Base-by-base conservation (phyloP, 352 stramenopile genomes). In the Phytophthora hibernalis region DNA sequence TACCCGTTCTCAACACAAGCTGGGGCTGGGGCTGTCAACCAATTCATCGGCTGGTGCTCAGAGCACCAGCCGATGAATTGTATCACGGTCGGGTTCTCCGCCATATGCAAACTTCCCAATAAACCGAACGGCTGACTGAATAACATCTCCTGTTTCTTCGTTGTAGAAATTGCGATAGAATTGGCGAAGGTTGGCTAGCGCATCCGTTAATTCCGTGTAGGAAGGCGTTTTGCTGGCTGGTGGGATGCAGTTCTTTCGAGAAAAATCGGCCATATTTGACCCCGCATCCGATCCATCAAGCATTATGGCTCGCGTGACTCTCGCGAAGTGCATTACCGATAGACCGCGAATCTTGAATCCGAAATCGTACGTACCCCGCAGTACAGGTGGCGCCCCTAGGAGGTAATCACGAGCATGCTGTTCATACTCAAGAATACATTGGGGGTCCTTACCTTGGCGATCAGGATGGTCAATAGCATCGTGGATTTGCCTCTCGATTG, bases 201-300 rank as follows among this genome's bases (percentile, higher is more conserved):
- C 49, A 8, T 44, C 49, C 8, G 28, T 26, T 11, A 56, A 5
- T 2, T 43, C 49, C 30, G 30, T 44, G 13, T 31, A 56, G 6
- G 18, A 31, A 16, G 49, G 49, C 3, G 7, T 5, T 30, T 3
- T 1, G 8, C 9, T 15, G 9, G 31, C 18, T 2, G 49, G 18
- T 20, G n/a, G 49, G 8, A 56, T n/a, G 18, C 16, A 43, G 4
- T 43, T 56, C 49, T 56, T 45, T 15, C 49, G 28, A 1, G 49
- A 56, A 28, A 56, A 56, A 26, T 56, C 49, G 9, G n/a, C 47
- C 49, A 56, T 43, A 20, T 56, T 56, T 20, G 47, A 31, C n/a
- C 2, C 18, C 13, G 10, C 5, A 3, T 11, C 31, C 6, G 15
- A 5, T 10, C n/a, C 49, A 12, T 22, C 31, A n/a, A 43, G 31